Evolutionary conservation across 805 yeast species (phyloP).

Genomic region (Wickerhamiella parazyma): DNA sequence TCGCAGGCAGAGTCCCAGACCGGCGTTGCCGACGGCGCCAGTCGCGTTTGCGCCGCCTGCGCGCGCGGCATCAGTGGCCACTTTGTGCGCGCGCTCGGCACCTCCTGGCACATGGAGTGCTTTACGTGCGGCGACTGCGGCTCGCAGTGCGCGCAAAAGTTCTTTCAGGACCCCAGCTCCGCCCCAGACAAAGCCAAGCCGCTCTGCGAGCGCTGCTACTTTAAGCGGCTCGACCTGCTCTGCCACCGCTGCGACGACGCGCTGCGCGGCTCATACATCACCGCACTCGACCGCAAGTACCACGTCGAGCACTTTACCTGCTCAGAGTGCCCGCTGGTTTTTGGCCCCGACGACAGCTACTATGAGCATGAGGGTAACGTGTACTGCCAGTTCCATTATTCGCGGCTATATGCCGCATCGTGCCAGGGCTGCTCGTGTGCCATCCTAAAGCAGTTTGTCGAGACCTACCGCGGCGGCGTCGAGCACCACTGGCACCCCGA

Average conservation of each 20-base stretch:
- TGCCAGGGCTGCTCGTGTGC: slow-evolving; percentile 92
- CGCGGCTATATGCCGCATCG: slow-evolving; percentile 68
- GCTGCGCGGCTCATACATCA: slow-evolving; percentile 81
- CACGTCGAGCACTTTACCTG: slow-evolving; percentile 95
- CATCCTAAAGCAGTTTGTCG: slow-evolving; percentile 87
- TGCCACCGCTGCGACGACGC: slow-evolving; percentile 79
- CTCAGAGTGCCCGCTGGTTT: slow-evolving; percentile 68
- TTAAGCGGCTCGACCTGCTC: slow-evolving; percentile 68
- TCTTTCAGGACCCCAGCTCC: slow-evolving; percentile 45
- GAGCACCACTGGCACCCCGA: slow-evolving; percentile 99
- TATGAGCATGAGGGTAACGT: slow-evolving; percentile 73
- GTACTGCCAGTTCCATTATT: slow-evolving; percentile 85
- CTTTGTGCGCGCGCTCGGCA: slow-evolving; percentile 70
- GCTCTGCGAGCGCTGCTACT: slow-evolving; percentile 86
- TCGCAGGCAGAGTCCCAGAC: slow-evolving; percentile 8
- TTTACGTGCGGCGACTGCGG: slow-evolving; percentile 80
- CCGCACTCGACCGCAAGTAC: slow-evolving; percentile 82
- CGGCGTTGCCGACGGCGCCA: neutral
- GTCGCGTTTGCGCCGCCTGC: slow-evolving; percentile 37
- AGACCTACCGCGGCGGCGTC: slow-evolving; percentile 77
- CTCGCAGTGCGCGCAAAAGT: slow-evolving; percentile 66
- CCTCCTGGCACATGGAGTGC: slow-evolving; percentile 74
- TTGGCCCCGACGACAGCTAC: slow-evolving; percentile 84
- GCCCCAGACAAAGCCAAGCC: neutral
- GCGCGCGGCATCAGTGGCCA: slow-evolving; percentile 47